Base-by-base conservation (phyloP, 257 asterid species). In the Solanum clarkiae region DNA sequence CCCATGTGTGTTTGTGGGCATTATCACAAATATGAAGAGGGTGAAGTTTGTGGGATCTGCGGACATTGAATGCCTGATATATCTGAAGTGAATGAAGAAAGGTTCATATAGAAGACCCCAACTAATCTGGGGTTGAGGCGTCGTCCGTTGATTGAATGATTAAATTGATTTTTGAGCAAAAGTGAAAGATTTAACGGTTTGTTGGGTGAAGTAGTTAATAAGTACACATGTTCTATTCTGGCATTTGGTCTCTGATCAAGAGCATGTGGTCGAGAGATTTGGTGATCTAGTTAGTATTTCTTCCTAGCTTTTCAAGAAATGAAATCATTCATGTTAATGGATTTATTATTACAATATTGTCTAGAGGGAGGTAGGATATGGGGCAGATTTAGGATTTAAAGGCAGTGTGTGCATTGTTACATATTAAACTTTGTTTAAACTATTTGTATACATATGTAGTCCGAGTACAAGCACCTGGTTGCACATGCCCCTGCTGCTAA, bases 11-110 rank as follows among this genome's bases (percentile, higher is more conserved):
- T 4, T 36, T 4, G 42, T 36, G 42, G 42, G 42, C 42, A 95
- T 91, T 95, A 94, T 92, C 98, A 95, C 92, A 95, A 95, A 93
- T 94, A 92, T 88, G 98, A 95, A 84, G 97, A 93, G 87, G 98
- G 98, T 22, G 98, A 95, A 91, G 95, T 92, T 4, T 95, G 98
- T 85, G 94, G 97, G 86, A 71, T 93, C 88, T 95, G 98, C 90
- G 98, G 98, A 87, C 98, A 95, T 90, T 96, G 98, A 18, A 86
- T 90, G 94, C 89, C 93, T 83, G 92, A 83, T 82, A 90, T 45
- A 66, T 45, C n/a, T 3, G 12, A 68, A 69, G 36, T 18, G 53
- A 18, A 17, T 40, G 53, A 36, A 40, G 60, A 17, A 29, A 14
- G 74, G 17, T 69, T 69, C 77, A 69, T 69, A 36, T 16, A 36